Percentiles rank a stretch among this genome's conserved stretches.
phyloP scores from a whole-genome alignment of 2,329 filamentous ascomycete genomes.

The Cercospora canescens region DNA sequence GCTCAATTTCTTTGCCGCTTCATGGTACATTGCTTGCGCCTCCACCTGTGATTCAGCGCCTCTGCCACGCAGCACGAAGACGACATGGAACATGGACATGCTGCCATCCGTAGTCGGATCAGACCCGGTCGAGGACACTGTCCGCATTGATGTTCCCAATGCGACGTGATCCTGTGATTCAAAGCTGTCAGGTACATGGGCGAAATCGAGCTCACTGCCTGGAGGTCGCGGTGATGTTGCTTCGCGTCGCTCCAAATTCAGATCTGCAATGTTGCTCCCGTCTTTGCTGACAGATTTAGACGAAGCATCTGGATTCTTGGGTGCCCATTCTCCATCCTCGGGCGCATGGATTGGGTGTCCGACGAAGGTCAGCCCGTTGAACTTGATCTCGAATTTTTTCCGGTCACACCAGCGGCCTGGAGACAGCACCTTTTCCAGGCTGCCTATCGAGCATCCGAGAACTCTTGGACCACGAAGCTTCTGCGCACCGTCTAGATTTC shows the following conservation, averaged over 20 bases:
- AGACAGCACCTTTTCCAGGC: slow-evolving; percentile 77
- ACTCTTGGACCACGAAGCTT: slow-evolving; percentile 14
- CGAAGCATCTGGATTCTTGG: neutral
- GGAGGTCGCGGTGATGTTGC: slow-evolving; percentile 19
- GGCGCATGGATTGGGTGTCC: slow-evolving; percentile 82
- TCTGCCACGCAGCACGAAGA: slow-evolving; percentile 84
- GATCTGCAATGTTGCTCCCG: slow-evolving; percentile 6
- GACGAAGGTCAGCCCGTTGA: slow-evolving; percentile 77
- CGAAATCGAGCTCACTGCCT: slow-evolving; percentile 24
- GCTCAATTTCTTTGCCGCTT: slow-evolving; percentile 88
- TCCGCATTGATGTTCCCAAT: slow-evolving; percentile 33
- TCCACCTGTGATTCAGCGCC: slow-evolving; percentile 71
- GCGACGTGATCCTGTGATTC: slow-evolving; percentile 25
- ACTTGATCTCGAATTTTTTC: slow-evolving; percentile 82
- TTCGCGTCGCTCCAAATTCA: slow-evolving; percentile 15
- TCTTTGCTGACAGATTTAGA: slow-evolving; percentile 11
- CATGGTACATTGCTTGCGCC: slow-evolving; percentile 75
- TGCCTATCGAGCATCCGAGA: slow-evolving; percentile 48
- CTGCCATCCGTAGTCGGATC: slow-evolving; percentile 45
- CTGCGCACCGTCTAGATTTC: slow-evolving; percentile 10
- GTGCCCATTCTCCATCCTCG: slow-evolving; percentile 56
- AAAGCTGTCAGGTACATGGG: slow-evolving; percentile 32
- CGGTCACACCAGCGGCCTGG: slow-evolving; percentile 65
- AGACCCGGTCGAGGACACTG: slow-evolving; percentile 32
- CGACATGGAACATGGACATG: slow-evolving; percentile 98